phyloP scores from a whole-genome alignment of 768 basidiomycete genomes.

The Pleurotus salmoneostramineus region DNA sequence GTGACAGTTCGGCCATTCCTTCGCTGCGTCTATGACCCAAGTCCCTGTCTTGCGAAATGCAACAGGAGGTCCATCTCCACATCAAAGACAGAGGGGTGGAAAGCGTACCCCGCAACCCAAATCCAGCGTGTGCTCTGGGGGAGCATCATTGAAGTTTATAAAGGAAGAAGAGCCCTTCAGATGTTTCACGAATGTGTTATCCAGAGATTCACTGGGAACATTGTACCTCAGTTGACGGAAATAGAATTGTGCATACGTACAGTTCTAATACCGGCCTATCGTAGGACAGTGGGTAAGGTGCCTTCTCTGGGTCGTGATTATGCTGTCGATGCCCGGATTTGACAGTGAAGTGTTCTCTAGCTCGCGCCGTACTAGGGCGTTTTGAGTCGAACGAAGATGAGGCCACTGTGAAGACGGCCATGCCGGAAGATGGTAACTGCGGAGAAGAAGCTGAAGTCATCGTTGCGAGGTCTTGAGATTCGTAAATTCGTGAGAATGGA shows the following conservation, averaged over 20 bases:
- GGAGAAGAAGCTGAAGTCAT: conserved; percentile 10
- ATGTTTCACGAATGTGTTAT: conserved; percentile 44
- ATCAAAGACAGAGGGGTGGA: neutral
- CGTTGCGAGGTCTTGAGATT: conserved; percentile 17
- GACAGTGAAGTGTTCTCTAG: conserved; percentile 54
- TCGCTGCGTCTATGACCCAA: conserved; percentile 73
- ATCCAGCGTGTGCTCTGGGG: conserved; percentile 56
- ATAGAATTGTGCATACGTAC: conserved; percentile 34
- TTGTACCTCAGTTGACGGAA: neutral
- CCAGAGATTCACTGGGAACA: conserved; percentile 46
- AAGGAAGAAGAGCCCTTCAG: conserved; percentile 56
- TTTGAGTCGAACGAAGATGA: conserved; percentile 29
- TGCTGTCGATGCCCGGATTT: conserved; percentile 67
- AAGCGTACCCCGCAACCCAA: conserved; percentile 69
- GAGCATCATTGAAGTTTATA: conserved; percentile 46
- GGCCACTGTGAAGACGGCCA: conserved; percentile 15
- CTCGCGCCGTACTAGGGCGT: conserved; percentile 26
- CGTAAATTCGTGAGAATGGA: conserved; percentile 11
- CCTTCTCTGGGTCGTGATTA: conserved; percentile 68
- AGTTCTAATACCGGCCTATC: conserved; percentile 64
- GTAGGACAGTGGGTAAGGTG: conserved; percentile 75
- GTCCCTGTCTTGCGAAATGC: conserved; percentile 46
- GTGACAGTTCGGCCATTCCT: conserved; percentile 60
- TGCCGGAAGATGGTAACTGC: conserved; percentile 17
- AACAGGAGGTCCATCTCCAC: neutral